Evolutionary conservation across 1,139 yeast species (phyloP).

Genomic region (Zygosaccharomyces sapae): DNA sequence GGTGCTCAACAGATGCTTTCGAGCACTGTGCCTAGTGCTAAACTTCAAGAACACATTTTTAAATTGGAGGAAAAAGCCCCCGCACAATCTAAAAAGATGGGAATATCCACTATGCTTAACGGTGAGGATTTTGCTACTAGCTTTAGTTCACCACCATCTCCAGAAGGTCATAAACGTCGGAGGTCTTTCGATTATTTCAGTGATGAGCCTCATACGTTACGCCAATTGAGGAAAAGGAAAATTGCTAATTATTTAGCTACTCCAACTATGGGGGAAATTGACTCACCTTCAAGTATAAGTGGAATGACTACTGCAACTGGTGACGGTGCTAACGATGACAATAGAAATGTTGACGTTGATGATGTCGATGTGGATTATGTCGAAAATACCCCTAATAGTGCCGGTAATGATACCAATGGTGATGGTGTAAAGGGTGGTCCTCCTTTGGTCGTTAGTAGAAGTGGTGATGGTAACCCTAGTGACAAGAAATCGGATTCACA

Average conservation of each 20-base stretch:
- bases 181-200: slow-evolving; percentile 8
- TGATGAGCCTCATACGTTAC: slow-evolving; percentile 11
- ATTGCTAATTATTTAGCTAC: slow-evolving; percentile 8
- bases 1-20: slow-evolving; percentile 2
- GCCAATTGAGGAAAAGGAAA: slow-evolving; percentile 11
- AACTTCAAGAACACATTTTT: slow-evolving; percentile 2
- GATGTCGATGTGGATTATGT: background rate
- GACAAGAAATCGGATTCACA: slow-evolving; percentile 15
- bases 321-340: no score
- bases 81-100: slow-evolving; percentile 19
- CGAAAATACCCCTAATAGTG: background rate
- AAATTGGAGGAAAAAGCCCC: slow-evolving; percentile 10
- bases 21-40: slow-evolving; percentile 4
- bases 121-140: slow-evolving; percentile 15
- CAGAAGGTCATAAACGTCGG: slow-evolving; percentile 9
- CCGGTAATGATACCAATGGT: background rate
- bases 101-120: slow-evolving; percentile 28
- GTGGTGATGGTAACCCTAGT: slow-evolving; percentile 8
- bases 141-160: slow-evolving; percentile 4
- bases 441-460: slow-evolving; percentile 12
- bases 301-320: slow-evolving; percentile 2
- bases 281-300: slow-evolving; percentile 1
- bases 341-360: no score
- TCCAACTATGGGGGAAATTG: slow-evolving; percentile 8
- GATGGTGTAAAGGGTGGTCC: slow-evolving; percentile 11